Base-by-base conservation (phyloP, 2,329 filamentous ascomycete genomes). In the Chaetomium olivaceum region DNA sequence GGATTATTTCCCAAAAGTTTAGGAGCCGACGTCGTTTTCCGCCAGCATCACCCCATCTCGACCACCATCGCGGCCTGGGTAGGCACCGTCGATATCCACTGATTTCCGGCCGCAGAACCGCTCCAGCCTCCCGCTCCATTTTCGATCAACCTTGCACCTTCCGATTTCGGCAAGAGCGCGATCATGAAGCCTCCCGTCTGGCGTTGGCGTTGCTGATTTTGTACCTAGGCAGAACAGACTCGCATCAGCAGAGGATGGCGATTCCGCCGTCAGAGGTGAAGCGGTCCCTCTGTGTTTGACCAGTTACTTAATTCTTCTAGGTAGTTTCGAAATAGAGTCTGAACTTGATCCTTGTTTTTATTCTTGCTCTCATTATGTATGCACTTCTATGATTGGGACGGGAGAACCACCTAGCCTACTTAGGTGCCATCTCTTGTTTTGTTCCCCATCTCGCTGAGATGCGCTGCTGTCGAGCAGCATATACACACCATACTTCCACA, bases 121-220 rank as follows among this genome's bases (percentile, higher is more conserved):
- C 50, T 19, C n/a, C 12, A n/a, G 25, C 36, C 29, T 51, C 36
- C 4, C 21, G 23, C 21, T 14, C 33, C 39, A 11, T 8, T 36
- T 56, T n/a, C 39, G 21, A 21, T 19, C 52, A 46, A 12, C 23
- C n/a, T 14, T 14, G 4, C 14, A 19, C 21, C 33, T 21, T 21
- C 4, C 23, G 14, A 43, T 21, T 31, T n/a, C 25, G 12, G 29
- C 46, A 27, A 58, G 25, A 29, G 16, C 57, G 25, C 23, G 46
- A 46, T 12, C 46, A 46, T 16, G 31, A 63, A 58, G 55, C 61
- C 33, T 54, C 23, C 55, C 43, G 23, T 56, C 6, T 51, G 58
- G 62, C 50, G 36, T 61, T 61, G 58, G 62, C 57, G 58, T 64
- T 64, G 62, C 62, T 64, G 62, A 61, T 64, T 50, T 64, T 61